Evolutionary conservation across 2,329 filamentous ascomycete genomes (phyloP).

Genomic region (Exophiala viscosa): DNA sequence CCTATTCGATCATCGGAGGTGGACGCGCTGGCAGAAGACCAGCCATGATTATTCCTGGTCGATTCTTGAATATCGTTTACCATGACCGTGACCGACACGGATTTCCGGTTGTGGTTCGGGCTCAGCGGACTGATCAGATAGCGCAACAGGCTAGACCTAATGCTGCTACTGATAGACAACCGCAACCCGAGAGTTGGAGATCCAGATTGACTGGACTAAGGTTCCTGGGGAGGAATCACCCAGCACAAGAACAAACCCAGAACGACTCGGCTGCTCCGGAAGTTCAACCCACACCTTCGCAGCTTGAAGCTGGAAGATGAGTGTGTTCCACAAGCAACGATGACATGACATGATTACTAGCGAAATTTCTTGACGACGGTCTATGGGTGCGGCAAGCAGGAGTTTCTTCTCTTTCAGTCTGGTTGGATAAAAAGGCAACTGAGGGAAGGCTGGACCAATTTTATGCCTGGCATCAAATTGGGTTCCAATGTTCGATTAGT

Average conservation of each 20-base stretch:
- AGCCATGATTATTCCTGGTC: conserved; percentile 37
- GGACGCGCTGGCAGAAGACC: conserved; percentile 35
- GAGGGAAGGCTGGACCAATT: neutral
- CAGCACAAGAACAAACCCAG: conserved; percentile 1
- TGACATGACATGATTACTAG: conserved; percentile 19
- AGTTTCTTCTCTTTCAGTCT: neutral
- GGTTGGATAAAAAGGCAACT: neutral
- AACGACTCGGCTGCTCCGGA: conserved; percentile 6
- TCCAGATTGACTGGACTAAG: conserved; percentile 12
- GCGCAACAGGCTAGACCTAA: conserved; percentile 6
- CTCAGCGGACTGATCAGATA: conserved; percentile 19
- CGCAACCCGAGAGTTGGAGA: conserved; percentile 5
- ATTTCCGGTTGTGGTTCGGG: conserved; percentile 23
- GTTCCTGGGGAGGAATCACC: conserved; percentile 9
- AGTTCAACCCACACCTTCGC: conserved; percentile 19
- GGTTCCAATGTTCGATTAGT: no score
- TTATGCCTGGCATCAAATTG: no score
- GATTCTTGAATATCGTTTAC: conserved; percentile 34
- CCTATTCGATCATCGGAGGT: conserved; percentile 34
- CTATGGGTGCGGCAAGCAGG: neutral
- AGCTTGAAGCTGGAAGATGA: conserved; percentile 25
- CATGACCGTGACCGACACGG: conserved; percentile 28
- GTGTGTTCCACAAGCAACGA: conserved; percentile 11
- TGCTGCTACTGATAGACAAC: conserved; percentile 1
- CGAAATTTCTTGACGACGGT: conserved; percentile 7